phyloP scores from a whole-genome alignment of 768 basidiomycete genomes.

The Filobasidium floriforme region DNA sequence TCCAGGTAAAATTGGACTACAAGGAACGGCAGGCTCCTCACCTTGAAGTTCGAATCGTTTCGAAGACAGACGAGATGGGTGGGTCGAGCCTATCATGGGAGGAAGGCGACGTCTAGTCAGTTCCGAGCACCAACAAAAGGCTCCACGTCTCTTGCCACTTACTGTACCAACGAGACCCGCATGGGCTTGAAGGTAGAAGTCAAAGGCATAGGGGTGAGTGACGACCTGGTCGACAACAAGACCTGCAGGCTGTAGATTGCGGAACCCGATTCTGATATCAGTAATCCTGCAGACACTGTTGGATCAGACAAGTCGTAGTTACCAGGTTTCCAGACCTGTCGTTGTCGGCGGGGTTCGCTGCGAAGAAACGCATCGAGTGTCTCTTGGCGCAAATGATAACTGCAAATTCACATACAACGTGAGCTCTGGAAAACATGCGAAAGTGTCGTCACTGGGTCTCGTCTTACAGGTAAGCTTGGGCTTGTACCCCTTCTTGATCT shows the following conservation, averaged over 20 bases:
- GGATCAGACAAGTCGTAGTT: not conserved
- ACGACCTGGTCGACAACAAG: conserved; percentile 37
- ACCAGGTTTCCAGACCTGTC: conserved; percentile 35
- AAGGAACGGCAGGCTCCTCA: not conserved
- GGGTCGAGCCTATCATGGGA: conserved; percentile 28
- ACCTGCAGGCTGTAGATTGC: conserved; percentile 25
- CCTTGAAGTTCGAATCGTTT: conserved; percentile 36
- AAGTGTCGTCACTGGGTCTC: not conserved
- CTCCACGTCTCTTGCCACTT: not conserved
- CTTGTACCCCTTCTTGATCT: conserved; percentile 33
- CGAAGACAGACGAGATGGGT: conserved; percentile 40
- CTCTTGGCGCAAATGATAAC: conserved; percentile 41
- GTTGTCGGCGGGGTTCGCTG: conserved; percentile 24
- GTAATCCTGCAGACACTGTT: no score
- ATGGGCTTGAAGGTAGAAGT: conserved; percentile 44
- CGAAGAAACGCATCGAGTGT: conserved; percentile 43
- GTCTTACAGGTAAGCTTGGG: conserved; percentile 36
- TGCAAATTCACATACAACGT: not conserved
- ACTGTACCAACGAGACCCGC: conserved; percentile 39
- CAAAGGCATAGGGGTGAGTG: conserved; percentile 41
- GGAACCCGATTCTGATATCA: not conserved
- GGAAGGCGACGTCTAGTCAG: not conserved
- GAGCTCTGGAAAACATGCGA: not conserved
- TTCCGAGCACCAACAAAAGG: not conserved
- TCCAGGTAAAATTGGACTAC: no score